These are phyloP conservation scores for Flammula alnicola DNA, from an alignment of 1,284 basidiomycete genomes.

Conservation along the genomic window DNA sequence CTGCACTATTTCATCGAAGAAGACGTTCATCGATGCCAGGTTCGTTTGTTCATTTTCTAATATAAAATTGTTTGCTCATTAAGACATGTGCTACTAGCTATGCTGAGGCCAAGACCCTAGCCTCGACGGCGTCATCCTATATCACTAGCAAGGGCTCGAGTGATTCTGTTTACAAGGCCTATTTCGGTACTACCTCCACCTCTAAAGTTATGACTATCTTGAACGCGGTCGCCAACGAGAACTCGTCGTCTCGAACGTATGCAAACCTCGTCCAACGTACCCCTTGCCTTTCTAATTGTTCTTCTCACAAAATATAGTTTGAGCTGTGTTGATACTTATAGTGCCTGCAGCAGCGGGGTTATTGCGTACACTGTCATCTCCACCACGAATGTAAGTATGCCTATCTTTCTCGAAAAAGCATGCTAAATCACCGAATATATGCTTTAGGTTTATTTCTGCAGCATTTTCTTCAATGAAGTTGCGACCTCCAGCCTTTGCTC, in stretches of 20 bases:
- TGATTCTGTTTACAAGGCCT: slow-evolving; percentile 39
- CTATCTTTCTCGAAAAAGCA: neutral
- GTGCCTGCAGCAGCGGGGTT: slow-evolving; percentile 39
- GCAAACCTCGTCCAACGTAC: slow-evolving; percentile 13
- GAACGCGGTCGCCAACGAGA: slow-evolving; percentile 38
- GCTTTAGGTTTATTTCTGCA: slow-evolving; percentile 44
- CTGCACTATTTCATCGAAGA: slow-evolving; percentile 35
- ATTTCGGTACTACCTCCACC: slow-evolving; percentile 38
- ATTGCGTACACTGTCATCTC: slow-evolving; percentile 44
- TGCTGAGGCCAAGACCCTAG: slow-evolving; percentile 40
- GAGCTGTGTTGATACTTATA: slow-evolving; percentile 37
- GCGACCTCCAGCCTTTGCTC: slow-evolving; percentile 37
- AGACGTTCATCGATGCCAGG: slow-evolving; percentile 41
- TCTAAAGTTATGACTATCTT: slow-evolving; percentile 34
- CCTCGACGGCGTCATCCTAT: slow-evolving; percentile 32
- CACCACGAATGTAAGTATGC: slow-evolving; percentile 38
- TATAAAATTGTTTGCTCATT: neutral
- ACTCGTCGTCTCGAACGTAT: slow-evolving; percentile 37
- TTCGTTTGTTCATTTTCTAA: slow-evolving; percentile 9
- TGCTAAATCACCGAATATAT: neutral
- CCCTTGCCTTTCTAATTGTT: neutral
- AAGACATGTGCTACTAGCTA: slow-evolving; percentile 30
- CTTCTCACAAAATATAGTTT: slow-evolving; percentile 25
- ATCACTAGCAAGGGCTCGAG: slow-evolving; percentile 35
- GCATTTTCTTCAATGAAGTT: slow-evolving; percentile 46